These are phyloP conservation scores for Hypericum androsaemum DNA, from an alignment of 345 rosid species.

Conservation along the genomic window DNA sequence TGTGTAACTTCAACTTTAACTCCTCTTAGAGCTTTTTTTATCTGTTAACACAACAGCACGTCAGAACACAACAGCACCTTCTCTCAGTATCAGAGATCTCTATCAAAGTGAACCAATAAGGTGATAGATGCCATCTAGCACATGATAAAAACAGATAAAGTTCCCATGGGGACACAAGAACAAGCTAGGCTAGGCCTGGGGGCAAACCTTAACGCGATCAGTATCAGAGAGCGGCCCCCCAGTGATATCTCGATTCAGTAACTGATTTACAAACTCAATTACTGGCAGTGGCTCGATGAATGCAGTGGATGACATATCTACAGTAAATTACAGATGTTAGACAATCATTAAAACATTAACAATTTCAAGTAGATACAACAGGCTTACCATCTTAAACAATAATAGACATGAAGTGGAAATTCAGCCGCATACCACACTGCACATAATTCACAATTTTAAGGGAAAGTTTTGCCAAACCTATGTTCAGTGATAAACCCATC, in stretches of 20 bases:
- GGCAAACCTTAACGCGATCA: constrained; percentile 27
- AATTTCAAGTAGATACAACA: background rate
- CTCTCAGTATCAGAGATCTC: too few species aligned
- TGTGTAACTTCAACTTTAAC: constrained; percentile 40
- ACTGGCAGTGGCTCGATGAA: constrained; percentile 33
- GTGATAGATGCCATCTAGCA: too few species aligned
- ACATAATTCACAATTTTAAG: background rate
- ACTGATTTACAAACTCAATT: constrained; percentile 29
- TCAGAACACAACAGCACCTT: too few species aligned
- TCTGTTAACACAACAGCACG: constrained; percentile 19
- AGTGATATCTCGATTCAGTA: constrained; percentile 24
- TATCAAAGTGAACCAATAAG: too few species aligned
- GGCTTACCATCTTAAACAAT: background rate
- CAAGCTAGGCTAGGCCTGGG: too few species aligned
- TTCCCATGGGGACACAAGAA: too few species aligned
- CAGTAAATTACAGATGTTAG: background rate
- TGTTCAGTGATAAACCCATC: constrained; percentile 37
- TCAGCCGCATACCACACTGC: background rate
- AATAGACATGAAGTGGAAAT: too few species aligned
- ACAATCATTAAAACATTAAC: too few species aligned
- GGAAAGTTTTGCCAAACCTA: constrained; percentile 16
- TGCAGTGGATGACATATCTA: constrained; percentile 32
- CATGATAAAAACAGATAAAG: too few species aligned
- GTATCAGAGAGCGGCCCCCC: constrained; percentile 33
- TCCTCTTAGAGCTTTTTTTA: constrained; percentile 38